phyloP scores from a whole-genome alignment of 495 filamentous ascomycete species.

The Apodospora peruviana region DNA sequence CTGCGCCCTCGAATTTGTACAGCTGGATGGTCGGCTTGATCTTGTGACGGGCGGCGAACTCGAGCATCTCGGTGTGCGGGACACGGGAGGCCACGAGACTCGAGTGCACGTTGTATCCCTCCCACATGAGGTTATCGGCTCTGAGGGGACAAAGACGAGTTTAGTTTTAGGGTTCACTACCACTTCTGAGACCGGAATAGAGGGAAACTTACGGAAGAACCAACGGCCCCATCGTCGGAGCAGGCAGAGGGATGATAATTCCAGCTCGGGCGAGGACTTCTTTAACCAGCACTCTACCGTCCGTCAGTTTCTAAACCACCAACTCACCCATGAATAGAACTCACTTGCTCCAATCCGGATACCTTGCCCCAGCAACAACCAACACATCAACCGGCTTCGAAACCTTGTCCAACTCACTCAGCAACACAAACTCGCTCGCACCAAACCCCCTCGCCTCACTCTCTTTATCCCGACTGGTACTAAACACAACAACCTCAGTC shows the following conservation, averaged over 20 bases:
- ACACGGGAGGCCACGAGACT: constrained; percentile 30
- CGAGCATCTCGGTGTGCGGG: constrained; percentile 38
- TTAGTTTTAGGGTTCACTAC: too few species aligned
- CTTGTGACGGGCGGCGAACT: constrained; percentile 32
- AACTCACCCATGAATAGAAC: neutral
- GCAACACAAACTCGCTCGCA: constrained; percentile 50
- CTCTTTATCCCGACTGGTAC: constrained; percentile 45
- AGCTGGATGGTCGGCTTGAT: constrained; percentile 31
- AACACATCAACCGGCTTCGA: constrained; percentile 27
- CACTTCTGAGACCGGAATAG: neutral
- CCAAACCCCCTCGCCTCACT: constrained; percentile 50
- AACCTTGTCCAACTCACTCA: constrained; percentile 29
- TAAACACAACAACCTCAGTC: constrained; percentile 52
- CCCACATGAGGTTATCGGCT: constrained; percentile 23
- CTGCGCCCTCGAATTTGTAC: constrained; percentile 7
- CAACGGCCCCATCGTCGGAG: constrained; percentile 10
- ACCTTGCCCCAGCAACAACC: constrained; percentile 26
- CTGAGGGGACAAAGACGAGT: neutral
- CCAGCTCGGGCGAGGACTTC: constrained; percentile 8
- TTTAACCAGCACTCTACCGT: constrained; percentile 6
- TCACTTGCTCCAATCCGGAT: constrained; percentile 29
- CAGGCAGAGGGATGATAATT: constrained; percentile 10
- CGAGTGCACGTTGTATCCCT: constrained; percentile 27
- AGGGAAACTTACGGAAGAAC: constrained; percentile 11
- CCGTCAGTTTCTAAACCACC: neutral